Conservation (phyloP, 2,329 filamentous ascomycete species). For the Xylaria sp. region DNA sequence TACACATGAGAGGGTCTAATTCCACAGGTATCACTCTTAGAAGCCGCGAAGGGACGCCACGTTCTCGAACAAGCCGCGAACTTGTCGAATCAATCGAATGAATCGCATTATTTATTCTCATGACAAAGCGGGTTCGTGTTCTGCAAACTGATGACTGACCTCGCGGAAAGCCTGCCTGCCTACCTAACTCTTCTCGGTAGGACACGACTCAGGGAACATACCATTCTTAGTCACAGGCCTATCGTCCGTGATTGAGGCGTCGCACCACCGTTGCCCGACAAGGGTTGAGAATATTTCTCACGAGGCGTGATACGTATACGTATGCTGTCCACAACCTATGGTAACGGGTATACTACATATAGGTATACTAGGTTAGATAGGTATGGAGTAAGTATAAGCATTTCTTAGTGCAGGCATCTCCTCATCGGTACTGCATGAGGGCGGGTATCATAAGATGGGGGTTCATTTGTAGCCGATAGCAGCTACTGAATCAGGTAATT, state of each 20-base stretch:
- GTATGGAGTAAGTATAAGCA: background rate
- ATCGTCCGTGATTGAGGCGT: background rate
- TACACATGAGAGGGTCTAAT: background rate
- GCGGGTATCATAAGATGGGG: conserved; percentile 16
- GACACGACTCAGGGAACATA: background rate
- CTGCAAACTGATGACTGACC: background rate
- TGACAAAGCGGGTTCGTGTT: background rate
- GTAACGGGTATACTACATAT: no score
- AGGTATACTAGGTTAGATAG: no score
- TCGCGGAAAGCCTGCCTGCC: background rate
- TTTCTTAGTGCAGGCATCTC: conserved; percentile 1
- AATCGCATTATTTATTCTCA: background rate
- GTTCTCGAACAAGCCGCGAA: background rate
- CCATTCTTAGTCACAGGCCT: background rate
- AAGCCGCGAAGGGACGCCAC: background rate
- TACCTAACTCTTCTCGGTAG: background rate
- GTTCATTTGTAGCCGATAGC: conserved; percentile 20
- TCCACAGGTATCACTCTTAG: background rate
- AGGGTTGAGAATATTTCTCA: background rate
- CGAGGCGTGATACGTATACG: background rate
- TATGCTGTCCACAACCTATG: no score
- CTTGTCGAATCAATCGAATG: background rate
- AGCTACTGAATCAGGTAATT: background rate
- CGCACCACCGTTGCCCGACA: background rate
- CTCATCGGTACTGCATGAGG: conserved; percentile 15